These are phyloP conservation scores for Mikania micrantha DNA, from an alignment of 129 eudicot genomes.

Conservation along the genomic window DNA sequence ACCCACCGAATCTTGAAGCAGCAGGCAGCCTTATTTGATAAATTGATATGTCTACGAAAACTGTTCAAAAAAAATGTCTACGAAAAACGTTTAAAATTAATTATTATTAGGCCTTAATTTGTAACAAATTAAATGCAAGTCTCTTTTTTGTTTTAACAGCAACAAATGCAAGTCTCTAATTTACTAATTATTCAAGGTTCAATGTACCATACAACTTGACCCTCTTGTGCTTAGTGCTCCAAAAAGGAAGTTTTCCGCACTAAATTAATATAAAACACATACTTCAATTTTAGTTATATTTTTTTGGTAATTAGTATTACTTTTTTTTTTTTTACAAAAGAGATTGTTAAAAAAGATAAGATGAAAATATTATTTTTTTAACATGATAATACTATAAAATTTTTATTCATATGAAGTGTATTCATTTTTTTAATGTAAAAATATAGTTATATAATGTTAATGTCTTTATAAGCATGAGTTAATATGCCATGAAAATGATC, in stretches of 20 bases:
- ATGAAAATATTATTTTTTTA: no score
- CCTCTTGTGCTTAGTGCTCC: conserved; percentile 16
- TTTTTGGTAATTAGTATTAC: no score
- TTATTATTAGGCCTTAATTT: conserved; percentile 5
- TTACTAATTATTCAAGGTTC: conserved; percentile 12
- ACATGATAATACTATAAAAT: no score
- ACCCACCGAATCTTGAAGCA: conserved; percentile 20
- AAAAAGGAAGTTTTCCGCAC: background rate
- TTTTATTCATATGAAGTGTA: no score
- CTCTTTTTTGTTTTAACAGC: conserved; percentile 15
- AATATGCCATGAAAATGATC: no score
- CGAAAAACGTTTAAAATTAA: conserved; percentile 21
- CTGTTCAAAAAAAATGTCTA: background rate
- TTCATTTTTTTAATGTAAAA: no score
- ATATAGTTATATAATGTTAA: no score
- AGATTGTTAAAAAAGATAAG: no score
- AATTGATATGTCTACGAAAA: conserved; percentile 6
- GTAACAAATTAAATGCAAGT: conserved; percentile 22
- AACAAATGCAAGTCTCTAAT: no score
- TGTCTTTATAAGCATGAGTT: no score
- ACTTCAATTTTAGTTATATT: background rate
- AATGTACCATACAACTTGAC: conserved; percentile 7
- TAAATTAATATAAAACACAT: background rate
- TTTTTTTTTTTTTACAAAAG: no score
- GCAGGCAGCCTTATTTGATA: conserved; percentile 16